Evolutionary conservation across 2,329 filamentous ascomycete species (phyloP).

Genomic region (Apiospora pterosperma): DNA sequence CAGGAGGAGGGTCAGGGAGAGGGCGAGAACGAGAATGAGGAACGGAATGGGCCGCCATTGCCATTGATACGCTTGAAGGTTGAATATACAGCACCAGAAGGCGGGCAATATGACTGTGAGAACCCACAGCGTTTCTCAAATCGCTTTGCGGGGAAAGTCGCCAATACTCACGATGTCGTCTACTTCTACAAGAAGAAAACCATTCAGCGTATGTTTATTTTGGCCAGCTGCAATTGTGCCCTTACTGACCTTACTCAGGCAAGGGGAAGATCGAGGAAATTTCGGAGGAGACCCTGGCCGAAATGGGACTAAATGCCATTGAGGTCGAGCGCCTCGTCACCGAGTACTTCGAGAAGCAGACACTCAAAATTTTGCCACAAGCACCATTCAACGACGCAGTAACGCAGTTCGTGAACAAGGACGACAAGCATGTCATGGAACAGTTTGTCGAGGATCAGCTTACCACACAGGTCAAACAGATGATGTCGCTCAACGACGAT

Average conservation of each 20-base stretch:
- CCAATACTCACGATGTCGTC: conserved; percentile 90
- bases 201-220: conserved; percentile 38
- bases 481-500: conserved; percentile 64
- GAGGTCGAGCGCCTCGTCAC: conserved; percentile 87
- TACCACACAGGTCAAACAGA: conserved; percentile 64
- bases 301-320: conserved; percentile 67
- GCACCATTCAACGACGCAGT: conserved; percentile 93
- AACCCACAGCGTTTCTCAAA: conserved; percentile 97
- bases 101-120: conserved; percentile 83
- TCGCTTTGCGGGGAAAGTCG: conserved; percentile 83
- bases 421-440: conserved; percentile 90
- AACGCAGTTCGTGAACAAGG: conserved; percentile 88
- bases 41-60: conserved; percentile 61
- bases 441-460: conserved; percentile 72
- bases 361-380: conserved; percentile 87
- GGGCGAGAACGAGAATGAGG: conserved; percentile 45
- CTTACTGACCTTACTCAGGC: conserved; percentile 15
- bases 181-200: conserved; percentile 90
- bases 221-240: not conserved
- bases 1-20: not conserved
- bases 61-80: conserved; percentile 88
- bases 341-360: conserved; percentile 83
- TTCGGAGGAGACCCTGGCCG: conserved; percentile 61
- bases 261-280: conserved; percentile 50
- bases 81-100: conserved; percentile 82